Base-by-base conservation (phyloP, 106 monocot genomes). In the Chionographis japonica region DNA sequence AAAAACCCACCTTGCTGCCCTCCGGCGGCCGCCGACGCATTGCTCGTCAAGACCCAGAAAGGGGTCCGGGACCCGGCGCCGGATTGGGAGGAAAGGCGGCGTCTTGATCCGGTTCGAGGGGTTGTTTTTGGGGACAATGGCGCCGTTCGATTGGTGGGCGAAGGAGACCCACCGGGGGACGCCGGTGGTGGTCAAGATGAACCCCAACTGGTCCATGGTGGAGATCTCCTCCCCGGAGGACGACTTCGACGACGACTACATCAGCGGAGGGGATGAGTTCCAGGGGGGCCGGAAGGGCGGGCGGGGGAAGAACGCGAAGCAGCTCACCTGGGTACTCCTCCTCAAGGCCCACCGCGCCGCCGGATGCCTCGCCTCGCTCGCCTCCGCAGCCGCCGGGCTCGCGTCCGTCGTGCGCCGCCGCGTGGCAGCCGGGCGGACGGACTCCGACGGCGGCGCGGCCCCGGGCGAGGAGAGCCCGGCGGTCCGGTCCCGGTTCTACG, bases 311-410 rank as follows among this genome's bases (percentile, higher is more conserved):
- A 95, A 91, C 70, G 91, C 91, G 61, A 88, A 84, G 77, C 95
- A 95, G 63, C 86, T 95, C 61, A 86, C 88, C 2, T 95, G 95
- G 95, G 86, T 88, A 7, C 78, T 95, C 39, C 91, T 95, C 36
- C 86, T 95, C 13, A 82, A 81, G 56, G 91, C 91, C 27, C 91
- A 95, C 75, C 78, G 84, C 18, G 88, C 95, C 49, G 95, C 91
- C 16, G 95, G 88, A 3, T 88, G 88, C 73, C 85, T 95, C 27
- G 60, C 91, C 10, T 85, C 74, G 11, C 79, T 93, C 9, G 82
- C 77, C 14, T 81, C 81, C 50, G 79, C 74, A 27, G 62, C 68
- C 49, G 50, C 84, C 73, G 68, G 59, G 42, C 41, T 95, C 51
- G 86, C 77, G 52, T 39, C 82, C 18, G 75, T 86, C 41, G 76